Evolutionary conservation across 441 rosid genomes (phyloP).

Genomic region (Gossypium aridum): DNA sequence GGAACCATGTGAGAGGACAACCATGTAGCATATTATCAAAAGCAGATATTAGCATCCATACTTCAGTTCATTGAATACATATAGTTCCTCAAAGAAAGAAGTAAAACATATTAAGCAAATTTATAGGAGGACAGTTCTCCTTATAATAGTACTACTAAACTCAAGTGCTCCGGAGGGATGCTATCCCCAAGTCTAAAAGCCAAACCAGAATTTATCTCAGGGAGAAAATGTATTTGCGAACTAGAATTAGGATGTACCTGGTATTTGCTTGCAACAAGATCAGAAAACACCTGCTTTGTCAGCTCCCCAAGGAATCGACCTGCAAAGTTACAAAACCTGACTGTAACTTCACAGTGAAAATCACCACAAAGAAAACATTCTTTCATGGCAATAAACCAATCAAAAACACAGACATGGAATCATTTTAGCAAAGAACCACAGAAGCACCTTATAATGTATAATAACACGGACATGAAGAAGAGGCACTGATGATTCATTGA

Average conservation of each 20-base stretch:
- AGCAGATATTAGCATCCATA: neutral
- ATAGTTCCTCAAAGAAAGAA: neutral
- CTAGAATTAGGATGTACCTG: constrained; percentile 44
- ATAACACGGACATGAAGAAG: neutral
- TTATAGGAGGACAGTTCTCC: neutral
- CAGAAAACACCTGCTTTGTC: constrained; percentile 86
- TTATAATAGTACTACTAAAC: neutral
- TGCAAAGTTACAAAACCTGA: constrained; percentile 18
- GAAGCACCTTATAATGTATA: neutral
- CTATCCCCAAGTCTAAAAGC: neutral
- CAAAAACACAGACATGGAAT: neutral
- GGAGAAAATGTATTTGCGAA: neutral
- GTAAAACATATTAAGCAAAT: neutral
- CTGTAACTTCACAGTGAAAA: neutral
- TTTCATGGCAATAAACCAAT: neutral
- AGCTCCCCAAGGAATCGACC: constrained; percentile 98
- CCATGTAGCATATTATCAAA: neutral
- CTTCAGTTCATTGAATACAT: neutral
- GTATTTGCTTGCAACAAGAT: constrained; percentile 91
- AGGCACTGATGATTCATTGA: neutral
- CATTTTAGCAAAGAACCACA: neutral
- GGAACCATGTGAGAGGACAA: neutral
- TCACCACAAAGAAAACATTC: neutral
- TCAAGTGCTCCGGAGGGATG: neutral
- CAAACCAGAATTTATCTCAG: neutral